Base-by-base conservation (phyloP, 2,329 filamentous ascomycete species). In the Talaromyces atroroseus region DNA sequence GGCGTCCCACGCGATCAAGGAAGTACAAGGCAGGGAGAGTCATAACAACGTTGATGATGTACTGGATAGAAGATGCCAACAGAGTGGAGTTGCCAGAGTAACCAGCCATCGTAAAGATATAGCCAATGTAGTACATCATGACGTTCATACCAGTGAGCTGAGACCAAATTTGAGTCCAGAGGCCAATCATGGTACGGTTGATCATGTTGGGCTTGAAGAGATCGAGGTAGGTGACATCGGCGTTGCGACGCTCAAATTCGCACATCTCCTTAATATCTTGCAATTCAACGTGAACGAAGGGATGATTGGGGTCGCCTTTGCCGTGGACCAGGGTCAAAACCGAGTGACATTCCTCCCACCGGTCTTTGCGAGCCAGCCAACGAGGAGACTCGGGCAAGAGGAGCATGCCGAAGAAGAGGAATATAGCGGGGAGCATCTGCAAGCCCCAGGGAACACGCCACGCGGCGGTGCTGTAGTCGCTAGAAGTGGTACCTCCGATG, bases 21-120 rank as follows among this genome's bases (percentile, higher is more conserved):
- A 78, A 92, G 56, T 92, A 72, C 23, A 92, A 79, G 1, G 88
- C 88, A 0, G 88, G 87, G 2, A 92, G 69, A 0, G 89, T 92
- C 84, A 90, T 89, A 52, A 85, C 59, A 1, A 92, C 88, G 69
- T 92, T 92, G 76, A 92, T 89, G 63, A 91, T 79, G 68, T 88
- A 89, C 66, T 89, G 84, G 60, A 89, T 89, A 10, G 82, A 83
- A 18, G 84, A 87, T 7, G 86, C 80, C 46, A 88, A 71, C 8
- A 90, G 78, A 38, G 83, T 80, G 53, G 78, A 79, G 62, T 82
- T 76, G 2, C 79, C 80, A 1, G 71, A 74, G n/a, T 87, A 75
- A 10, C 86, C 86, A 16, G 86, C 85, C 87, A 90, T 90, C 11
- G 78, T 78, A 68, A 89, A 89, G 58, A 89, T 81, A 61, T 88